Base-by-base conservation (phyloP, 2,329 filamentous ascomycete species). In the Hypoxylon sp. region DNA sequence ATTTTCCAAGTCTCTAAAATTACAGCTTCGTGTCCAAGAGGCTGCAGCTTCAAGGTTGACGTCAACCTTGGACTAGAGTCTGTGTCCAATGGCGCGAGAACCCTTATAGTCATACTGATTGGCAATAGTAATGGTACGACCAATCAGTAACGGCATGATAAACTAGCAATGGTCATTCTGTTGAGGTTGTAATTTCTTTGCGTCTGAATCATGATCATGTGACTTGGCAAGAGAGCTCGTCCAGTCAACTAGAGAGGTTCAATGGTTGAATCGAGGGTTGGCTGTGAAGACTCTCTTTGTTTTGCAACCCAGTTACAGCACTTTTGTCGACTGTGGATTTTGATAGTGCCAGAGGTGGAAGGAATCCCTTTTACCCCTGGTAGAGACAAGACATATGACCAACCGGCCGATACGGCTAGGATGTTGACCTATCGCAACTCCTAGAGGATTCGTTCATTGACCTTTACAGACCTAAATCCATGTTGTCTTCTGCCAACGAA, bases 141-240 rank as follows among this genome's bases (percentile, higher is more conserved):
- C 65, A 64, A 62, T 64, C 63, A 54, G 34, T 24, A 62, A 17
- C 39, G 48, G 22, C 28, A 30, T 56, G 52, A 47, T 47, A 56
- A 64, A 53, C 60, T n/a, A 26, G 19, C 24, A 51, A 57, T 34
- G 22, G 43, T 19, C 41, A 34, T 19, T 57, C 37, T 66, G 52
- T 50, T 46, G 20, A 61, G 49, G 59, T 54, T 65, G 65, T 39
- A 41, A 63, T 65, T 58, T 54, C 64, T 69, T 69, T 56, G 61
- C 62, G 58, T 67, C 34, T 53, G 15, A 49, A 56, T 6, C 19
- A 44, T 32, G 26, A 54, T 71, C 68, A 73, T 72, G 69, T 73
- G 70, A 71, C 58, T 56, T 53, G 56, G 57, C 52, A 24, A 54
- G 44, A 55, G 34, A 22, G 34, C n/a, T 57, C 30, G 20, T 49